Evolutionary conservation across 148 eudicot genomes (phyloP), one percentile per base, ranked within the genome.

Genomic region (Gaultheria prostrata): DNA sequence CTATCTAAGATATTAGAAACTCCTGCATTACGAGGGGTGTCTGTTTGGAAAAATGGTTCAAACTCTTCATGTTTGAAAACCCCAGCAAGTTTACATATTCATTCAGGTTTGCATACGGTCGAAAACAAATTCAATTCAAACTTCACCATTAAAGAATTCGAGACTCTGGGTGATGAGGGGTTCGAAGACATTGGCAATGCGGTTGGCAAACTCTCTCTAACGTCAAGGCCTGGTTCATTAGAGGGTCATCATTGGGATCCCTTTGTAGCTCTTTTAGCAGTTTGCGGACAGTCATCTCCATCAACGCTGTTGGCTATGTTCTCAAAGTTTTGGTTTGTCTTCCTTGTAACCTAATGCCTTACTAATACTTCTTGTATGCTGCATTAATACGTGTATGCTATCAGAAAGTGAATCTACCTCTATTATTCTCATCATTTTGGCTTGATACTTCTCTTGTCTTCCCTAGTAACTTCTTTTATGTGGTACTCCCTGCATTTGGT

Each of bases 221-320:
- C 92, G 49, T 89, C 93, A 46, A 87, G 86, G 48, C 83, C 86
- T 71, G 83, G 87, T 86, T 85, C 93, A 14, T 74, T 88, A 48
- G 92, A 86, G 56, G 87, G 82, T 76, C 88, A 86, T 56, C 69
- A 83, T 8, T 86, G 86, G 89, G 91, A 92, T 83, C 90, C 98
- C 15, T 89, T 91, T 83, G 83, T 65, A 28, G 92, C 91, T 59
- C 87, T 97, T 30, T 85, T 95, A 67, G 88, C 84, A 80, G 94
- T 93, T 84, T 94, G 98, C 82, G 93, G 88, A 82, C 98, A 95
- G 86, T 89, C 93, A 80, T 83, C 87, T 69, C 97, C 99, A 35
- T 87, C 86, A 48, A 89, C 87, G 76, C 82, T 97, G 51, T 43
- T 86, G 57, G 96, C 92, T 76, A 91, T 95, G 26, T 88, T 97